Evolutionary conservation across 1,284 basidiomycete species (phyloP).

Genomic region (Gymnopus androsaceus): DNA sequence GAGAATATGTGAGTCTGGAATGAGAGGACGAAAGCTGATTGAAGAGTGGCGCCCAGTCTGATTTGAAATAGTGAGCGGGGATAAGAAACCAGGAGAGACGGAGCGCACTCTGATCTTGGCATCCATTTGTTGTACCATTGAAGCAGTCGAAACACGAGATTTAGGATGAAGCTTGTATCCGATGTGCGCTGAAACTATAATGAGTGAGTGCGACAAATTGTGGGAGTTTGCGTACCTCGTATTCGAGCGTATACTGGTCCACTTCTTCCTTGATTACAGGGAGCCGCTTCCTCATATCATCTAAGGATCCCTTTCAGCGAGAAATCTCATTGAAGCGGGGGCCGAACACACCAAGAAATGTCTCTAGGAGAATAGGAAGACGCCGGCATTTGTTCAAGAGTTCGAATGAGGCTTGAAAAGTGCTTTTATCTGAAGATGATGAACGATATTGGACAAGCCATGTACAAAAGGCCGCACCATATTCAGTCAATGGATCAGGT

Average conservation of each 20-base stretch:
- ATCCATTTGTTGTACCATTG: constrained; percentile 72
- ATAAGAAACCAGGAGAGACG: not conserved
- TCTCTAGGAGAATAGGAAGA: constrained; percentile 64
- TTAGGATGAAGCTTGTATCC: constrained; percentile 49
- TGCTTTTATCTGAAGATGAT: constrained; percentile 44
- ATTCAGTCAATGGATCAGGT: constrained; percentile 9
- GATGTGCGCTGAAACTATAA: constrained; percentile 40
- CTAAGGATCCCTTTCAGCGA: constrained; percentile 34
- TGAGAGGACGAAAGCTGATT: constrained; percentile 58
- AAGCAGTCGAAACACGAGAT: constrained; percentile 55
- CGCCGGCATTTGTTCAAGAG: constrained; percentile 55
- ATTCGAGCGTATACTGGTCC: constrained; percentile 53
- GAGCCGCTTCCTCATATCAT: constrained; percentile 62
- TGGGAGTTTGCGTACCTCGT: constrained; percentile 47
- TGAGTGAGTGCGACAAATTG: constrained; percentile 2
- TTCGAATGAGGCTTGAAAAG: constrained; percentile 55
- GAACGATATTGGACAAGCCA: not conserved
- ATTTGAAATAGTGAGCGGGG: no score
- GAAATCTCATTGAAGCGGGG: constrained; percentile 7
- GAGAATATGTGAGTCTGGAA: constrained; percentile 76
- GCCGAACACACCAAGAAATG: constrained; percentile 58
- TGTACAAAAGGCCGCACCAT: not conserved
- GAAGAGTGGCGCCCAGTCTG: constrained; percentile 63
- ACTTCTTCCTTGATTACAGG: constrained; percentile 64
- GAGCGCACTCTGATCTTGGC: constrained; percentile 55